Conservation (phyloP, 129 eudicot genomes). For the Artemisia tridentata region DNA sequence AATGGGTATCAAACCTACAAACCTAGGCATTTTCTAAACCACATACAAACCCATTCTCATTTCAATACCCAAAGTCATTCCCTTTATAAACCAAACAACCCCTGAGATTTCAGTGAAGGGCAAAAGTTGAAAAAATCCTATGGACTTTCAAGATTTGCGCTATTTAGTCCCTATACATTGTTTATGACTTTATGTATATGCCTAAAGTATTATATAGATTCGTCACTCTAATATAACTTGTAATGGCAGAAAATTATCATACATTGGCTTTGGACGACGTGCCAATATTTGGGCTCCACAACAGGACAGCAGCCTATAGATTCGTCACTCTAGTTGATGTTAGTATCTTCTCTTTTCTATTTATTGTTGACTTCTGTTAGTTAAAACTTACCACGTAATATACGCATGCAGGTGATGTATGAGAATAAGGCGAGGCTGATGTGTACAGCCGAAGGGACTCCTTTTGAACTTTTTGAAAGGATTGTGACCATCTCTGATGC, state of each 20-base stretch:
- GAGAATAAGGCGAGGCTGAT: slow-evolving; percentile 75
- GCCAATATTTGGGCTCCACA: slow-evolving; percentile 83
- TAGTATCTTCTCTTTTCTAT: slow-evolving; percentile 38
- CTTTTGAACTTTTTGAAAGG: slow-evolving; percentile 66
- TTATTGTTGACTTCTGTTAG: neutral
- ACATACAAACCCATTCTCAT: too few species aligned
- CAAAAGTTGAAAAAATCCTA: too few species aligned
- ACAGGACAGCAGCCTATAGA: slow-evolving; percentile 91
- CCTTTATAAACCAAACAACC: too few species aligned
- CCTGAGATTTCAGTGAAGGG: too few species aligned
- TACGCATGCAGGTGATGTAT: slow-evolving; percentile 70
- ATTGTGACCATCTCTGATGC: slow-evolving; percentile 87
- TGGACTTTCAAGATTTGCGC: too few species aligned
- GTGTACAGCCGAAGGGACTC: slow-evolving; percentile 89
- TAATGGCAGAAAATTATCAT: slow-evolving; percentile 70
- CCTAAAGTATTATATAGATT: too few species aligned
- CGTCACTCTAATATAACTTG: neutral
- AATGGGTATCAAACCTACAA: too few species aligned
- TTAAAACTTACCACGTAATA: neutral
- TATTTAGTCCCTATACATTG: too few species aligned
- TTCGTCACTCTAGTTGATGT: slow-evolving; percentile 95
- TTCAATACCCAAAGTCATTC: too few species aligned
- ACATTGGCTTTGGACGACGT: slow-evolving; percentile 84
- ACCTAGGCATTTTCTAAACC: too few species aligned
- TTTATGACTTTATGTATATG: too few species aligned